Percentiles rank a stretch among this genome's conserved stretches.
Conservation (phyloP, 805 yeast genomes). For the Kodamaea neixiangensis region DNA sequence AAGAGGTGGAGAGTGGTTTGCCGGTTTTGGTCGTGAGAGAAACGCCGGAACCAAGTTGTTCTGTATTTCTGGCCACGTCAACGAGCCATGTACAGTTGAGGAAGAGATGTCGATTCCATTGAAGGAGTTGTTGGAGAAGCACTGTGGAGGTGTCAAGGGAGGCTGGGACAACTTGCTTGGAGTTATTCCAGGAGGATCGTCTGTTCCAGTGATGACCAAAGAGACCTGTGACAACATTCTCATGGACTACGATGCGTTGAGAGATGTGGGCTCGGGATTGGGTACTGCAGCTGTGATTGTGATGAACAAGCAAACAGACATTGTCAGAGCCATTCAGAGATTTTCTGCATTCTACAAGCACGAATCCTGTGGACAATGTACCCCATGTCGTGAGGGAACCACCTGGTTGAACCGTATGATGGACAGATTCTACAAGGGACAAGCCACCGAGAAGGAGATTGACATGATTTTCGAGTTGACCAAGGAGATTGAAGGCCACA, state of each 20-base stretch:
- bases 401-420: constrained; percentile 82
- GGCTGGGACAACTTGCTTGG: constrained; percentile 92
- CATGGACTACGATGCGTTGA: constrained; percentile 87
- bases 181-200: constrained; percentile 88
- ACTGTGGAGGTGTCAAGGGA: constrained; percentile 88
- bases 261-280: constrained; percentile 82
- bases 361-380: constrained; percentile 93
- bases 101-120: constrained; percentile 92
- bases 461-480: constrained; percentile 84
- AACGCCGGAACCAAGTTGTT: constrained; percentile 81
- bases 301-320: constrained; percentile 83
- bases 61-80: constrained; percentile 88
- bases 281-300: constrained; percentile 95
- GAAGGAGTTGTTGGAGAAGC: constrained; percentile 78
- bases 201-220: constrained; percentile 80
- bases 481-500: constrained; percentile 87
- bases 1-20: constrained; percentile 89
- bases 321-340: constrained; percentile 83
- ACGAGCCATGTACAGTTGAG: constrained; percentile 90
- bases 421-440: constrained; percentile 79
- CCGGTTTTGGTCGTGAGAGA: constrained; percentile 80
- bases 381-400: constrained; percentile 94
- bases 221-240: constrained; percentile 64
- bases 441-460: constrained; percentile 77
- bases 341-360: constrained; percentile 83